Conservation (phyloP, 2,329 filamentous ascomycete genomes). For the Exophiala calicioides region DNA sequence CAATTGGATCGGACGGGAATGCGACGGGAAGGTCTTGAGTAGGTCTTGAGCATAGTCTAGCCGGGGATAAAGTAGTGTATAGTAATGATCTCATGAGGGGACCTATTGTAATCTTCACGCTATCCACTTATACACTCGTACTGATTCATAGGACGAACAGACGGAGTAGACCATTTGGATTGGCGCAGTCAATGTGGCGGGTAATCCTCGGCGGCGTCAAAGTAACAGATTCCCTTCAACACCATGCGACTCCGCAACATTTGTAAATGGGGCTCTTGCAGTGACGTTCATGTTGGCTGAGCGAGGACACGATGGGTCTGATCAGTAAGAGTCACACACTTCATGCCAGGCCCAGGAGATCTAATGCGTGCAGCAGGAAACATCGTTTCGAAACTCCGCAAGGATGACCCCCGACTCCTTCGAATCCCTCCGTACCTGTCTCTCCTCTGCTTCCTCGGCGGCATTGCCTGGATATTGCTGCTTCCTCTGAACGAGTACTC, state of each 20-base stretch:
- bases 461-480: conserved; percentile 84
- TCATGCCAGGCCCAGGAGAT: conserved; percentile 29
- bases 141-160: too few species aligned
- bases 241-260: background rate
- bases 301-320: conserved; percentile 29
- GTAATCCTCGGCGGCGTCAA: conserved; percentile 18
- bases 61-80: conserved; percentile 1
- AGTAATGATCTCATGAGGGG: conserved; percentile 48
- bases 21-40: background rate
- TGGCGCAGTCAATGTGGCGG: conserved; percentile 6
- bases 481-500: conserved; percentile 90
- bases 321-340: conserved; percentile 27
- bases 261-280: conserved; percentile 18
- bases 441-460: conserved; percentile 77
- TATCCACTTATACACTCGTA: too few species aligned
- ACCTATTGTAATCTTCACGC: conserved; percentile 68
- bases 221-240: conserved; percentile 21
- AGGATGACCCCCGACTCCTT: conserved; percentile 74
- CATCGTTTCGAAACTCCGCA: conserved; percentile 52
- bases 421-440: conserved; percentile 87
- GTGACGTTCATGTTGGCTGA: conserved; percentile 26
- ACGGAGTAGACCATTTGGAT: too few species aligned
- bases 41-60: too few species aligned
- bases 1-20: background rate
- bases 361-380: conserved; percentile 15